A percentile compares a stretch with the other conserved stretches of the same genome.
Evolutionary conservation across 192 early-diverging fungal species (phyloP).

Genomic region (Coemansia sp.): DNA sequence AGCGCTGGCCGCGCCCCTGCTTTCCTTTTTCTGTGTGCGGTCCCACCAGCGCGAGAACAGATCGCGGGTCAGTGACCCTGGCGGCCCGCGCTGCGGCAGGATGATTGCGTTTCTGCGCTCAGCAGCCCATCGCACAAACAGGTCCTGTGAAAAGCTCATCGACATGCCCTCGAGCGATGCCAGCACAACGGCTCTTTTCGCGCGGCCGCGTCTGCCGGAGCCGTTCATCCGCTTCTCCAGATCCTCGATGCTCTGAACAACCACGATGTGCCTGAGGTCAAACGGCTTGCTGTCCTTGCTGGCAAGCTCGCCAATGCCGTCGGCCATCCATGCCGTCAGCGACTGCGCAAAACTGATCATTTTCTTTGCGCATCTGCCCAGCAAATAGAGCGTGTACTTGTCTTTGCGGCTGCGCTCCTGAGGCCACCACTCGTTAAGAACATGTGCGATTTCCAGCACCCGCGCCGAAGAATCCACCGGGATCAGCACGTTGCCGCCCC

Average conservation of each 20-base stretch:
- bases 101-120: conserved; percentile 65
- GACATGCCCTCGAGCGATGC: conserved; percentile 80
- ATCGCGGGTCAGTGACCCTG: conserved; percentile 64
- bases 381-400: conserved; percentile 71
- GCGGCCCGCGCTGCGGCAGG: conserved; percentile 75
- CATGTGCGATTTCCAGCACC: conserved; percentile 84
- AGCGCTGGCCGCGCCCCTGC: background rate
- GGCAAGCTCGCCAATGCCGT: conserved; percentile 71
- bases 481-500: conserved; percentile 79
- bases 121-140: conserved; percentile 74
- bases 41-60: conserved; percentile 59
- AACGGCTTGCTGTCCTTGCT: conserved; percentile 80
- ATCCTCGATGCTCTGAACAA: conserved; percentile 64
- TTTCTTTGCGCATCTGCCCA: conserved; percentile 72
- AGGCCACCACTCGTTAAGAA: conserved; percentile 87
- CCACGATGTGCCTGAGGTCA: conserved; percentile 77
- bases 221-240: conserved; percentile 28
- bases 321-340: conserved; percentile 96
- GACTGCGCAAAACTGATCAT: conserved; percentile 83
- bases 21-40: conserved; percentile 16
- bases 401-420: conserved; percentile 51
- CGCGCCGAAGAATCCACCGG: conserved; percentile 89
- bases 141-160: conserved; percentile 75
- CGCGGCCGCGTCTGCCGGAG: conserved; percentile 62
- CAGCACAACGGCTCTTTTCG: conserved; percentile 80